These are phyloP conservation scores for Ophiostoma montium DNA, from an alignment of 2,329 filamentous ascomycete species.

Conservation along the genomic window DNA sequence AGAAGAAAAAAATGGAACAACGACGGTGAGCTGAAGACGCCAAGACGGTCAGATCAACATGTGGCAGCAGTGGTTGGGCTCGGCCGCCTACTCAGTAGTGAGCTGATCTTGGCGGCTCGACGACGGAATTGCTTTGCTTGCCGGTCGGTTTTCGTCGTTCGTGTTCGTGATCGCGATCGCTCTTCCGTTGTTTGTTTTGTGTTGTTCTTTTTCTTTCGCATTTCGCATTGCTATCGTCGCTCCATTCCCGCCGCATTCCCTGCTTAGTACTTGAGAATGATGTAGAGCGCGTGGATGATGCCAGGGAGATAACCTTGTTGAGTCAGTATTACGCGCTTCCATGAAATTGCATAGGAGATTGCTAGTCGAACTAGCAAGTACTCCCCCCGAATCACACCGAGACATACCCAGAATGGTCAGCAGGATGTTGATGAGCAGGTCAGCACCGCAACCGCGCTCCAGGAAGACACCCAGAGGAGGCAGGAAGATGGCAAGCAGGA, in stretches of 20 bases:
- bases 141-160: neutral
- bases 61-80: too few species aligned
- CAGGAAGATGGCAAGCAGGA: constrained; percentile 77
- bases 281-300: constrained; percentile 89
- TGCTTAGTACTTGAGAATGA: constrained; percentile 73
- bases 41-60: neutral
- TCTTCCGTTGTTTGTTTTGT: neutral
- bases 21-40: neutral
- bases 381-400: too few species aligned
- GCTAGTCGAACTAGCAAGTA: too few species aligned
- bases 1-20: neutral
- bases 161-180: neutral
- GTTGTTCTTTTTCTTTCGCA: neutral
- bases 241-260: neutral
- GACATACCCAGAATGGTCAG: constrained; percentile 54
- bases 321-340: neutral
- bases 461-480: constrained; percentile 89
- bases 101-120: too few species aligned
- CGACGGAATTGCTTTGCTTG: too few species aligned
- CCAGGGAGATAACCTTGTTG: constrained; percentile 49
- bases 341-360: too few species aligned
- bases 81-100: neutral
- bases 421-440: constrained; percentile 86
- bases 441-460: constrained; percentile 75
- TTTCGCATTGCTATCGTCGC: neutral